Percentiles rank a stretch among this genome's conserved stretches.
Evolutionary conservation across 768 basidiomycete genomes (phyloP).

Genomic region (Termitomyces sp.): DNA sequence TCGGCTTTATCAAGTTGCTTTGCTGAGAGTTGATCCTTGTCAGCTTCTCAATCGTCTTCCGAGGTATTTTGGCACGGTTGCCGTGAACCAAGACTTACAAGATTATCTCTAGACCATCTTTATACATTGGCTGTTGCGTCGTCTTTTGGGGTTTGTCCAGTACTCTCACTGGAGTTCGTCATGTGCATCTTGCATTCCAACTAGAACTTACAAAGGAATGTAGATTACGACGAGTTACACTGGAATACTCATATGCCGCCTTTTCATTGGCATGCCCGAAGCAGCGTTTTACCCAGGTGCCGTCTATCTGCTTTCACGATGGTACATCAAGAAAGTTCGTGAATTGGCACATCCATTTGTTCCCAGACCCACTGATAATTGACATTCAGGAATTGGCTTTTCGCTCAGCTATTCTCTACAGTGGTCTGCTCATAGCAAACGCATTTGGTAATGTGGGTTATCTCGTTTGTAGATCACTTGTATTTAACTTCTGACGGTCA

Average conservation of each 20-base stretch:
- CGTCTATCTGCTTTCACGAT: slow-evolving; percentile 44
- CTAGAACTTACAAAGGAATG: background rate
- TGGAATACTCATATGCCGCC: slow-evolving; percentile 53
- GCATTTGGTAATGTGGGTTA: slow-evolving; percentile 59
- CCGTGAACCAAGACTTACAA: background rate
- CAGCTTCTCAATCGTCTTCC: slow-evolving; percentile 57
- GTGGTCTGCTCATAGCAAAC: slow-evolving; percentile 57
- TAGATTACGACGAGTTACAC: slow-evolving; percentile 52
- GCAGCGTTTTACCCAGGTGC: slow-evolving; percentile 66
- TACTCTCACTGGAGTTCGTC: slow-evolving; percentile 54
- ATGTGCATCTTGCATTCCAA: background rate
- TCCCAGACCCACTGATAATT: background rate
- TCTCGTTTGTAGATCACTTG: background rate
- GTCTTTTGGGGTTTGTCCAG: slow-evolving; percentile 63
- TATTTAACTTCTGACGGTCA: background rate
- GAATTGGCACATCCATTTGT: background rate
- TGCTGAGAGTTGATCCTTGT: background rate
- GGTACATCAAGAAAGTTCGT: slow-evolving; percentile 54
- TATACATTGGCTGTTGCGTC: slow-evolving; percentile 59
- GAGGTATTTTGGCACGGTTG: slow-evolving; percentile 29
- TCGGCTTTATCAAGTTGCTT: background rate
- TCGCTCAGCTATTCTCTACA: slow-evolving; percentile 57
- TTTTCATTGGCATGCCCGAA: slow-evolving; percentile 65
- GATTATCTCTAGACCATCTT: slow-evolving; percentile 45
- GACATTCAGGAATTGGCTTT: slow-evolving; percentile 56